Evolutionary conservation across 441 rosid genomes (phyloP), one percentile per base, ranked within the genome.

Genomic region (Croton laevigatus): DNA sequence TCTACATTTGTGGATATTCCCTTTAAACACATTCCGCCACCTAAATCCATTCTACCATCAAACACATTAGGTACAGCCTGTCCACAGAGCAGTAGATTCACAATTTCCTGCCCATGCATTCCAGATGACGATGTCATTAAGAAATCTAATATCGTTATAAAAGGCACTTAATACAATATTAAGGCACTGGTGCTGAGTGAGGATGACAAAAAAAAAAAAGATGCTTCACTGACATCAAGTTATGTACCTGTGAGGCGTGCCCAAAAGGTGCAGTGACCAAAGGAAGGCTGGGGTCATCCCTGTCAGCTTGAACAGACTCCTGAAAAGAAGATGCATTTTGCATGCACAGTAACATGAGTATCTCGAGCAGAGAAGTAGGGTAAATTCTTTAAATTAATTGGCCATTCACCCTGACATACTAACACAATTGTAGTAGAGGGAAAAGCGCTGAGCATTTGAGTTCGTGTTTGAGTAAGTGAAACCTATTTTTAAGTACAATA

Each of bases 181-280:
- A 58, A 63, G 44, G 44, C 45, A 20, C 14, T 68, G 55, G 8
- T 51, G 60, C 27, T 46, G 19, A 48, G 36, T 13, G 8, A 8
- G 27, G 23, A 34, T 8, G 12, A 23, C 6, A 16, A 23, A 23
- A 42, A 55, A 37, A 9, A 14, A 20, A 37, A 27, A 27, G 32
- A 59, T 55, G 57, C 37, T 60, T 38, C 14, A 59, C 11, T 65
- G 42, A 72, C 27, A 32, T 72, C 48, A 40, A 62, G 37, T 59
- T 3, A 62, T 65, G 40, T 82, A 95, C 98, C 97, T 95, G 99
- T 10, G 99, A 95, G 16, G 99, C 98, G 86, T 95, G 98, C 69
- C 99, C 99, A 84, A 95, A 95, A 61, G 99, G 99, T 65, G 93
- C 97, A 48, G 99, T 95, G 62, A 95, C 99, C 46, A 95, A 76